These are phyloP conservation scores for Globisporangium echinulatum DNA, from an alignment of 352 stramenopile genomes.

Conservation along the genomic window DNA sequence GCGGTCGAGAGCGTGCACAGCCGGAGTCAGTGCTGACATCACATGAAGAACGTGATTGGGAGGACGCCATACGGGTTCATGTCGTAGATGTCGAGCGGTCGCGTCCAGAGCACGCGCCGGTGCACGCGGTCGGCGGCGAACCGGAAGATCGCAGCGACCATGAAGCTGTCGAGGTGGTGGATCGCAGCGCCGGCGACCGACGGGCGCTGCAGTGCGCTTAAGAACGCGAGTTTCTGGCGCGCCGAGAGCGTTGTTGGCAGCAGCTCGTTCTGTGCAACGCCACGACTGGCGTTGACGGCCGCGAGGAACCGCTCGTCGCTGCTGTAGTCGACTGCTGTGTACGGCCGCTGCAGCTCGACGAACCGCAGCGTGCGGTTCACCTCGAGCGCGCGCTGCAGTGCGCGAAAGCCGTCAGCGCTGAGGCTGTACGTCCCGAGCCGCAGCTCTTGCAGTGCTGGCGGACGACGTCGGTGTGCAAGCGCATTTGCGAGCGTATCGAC, in stretches of 20 bases:
- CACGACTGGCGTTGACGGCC: not conserved
- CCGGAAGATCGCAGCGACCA: constrained; percentile 2
- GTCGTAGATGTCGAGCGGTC: not conserved
- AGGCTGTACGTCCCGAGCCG: too few species aligned
- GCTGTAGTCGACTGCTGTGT: not conserved
- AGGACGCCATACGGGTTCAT: too few species aligned
- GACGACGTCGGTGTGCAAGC: too few species aligned
- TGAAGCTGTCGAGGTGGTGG: not conserved
- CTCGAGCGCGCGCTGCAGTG: not conserved
- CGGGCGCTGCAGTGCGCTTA: not conserved
- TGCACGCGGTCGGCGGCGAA: not conserved
- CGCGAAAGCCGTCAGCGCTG: not conserved
- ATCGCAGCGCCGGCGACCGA: not conserved
- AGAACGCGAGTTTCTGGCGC: constrained; percentile 4
- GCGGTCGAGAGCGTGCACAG: too few species aligned
- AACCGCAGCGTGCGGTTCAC: constrained; percentile 4
- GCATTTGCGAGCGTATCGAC: too few species aligned
- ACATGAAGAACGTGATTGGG: too few species aligned
- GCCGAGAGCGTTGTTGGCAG: too few species aligned
- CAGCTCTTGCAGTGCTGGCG: too few species aligned
- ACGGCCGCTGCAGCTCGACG: not conserved
- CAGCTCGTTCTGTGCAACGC: too few species aligned
- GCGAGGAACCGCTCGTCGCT: not conserved
- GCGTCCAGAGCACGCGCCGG: too few species aligned
- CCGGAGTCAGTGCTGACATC: too few species aligned